Evolutionary conservation across 306 rosid genomes (phyloP), one percentile per base, ranked within the genome.

Genomic region (Cicer yamashitae): DNA sequence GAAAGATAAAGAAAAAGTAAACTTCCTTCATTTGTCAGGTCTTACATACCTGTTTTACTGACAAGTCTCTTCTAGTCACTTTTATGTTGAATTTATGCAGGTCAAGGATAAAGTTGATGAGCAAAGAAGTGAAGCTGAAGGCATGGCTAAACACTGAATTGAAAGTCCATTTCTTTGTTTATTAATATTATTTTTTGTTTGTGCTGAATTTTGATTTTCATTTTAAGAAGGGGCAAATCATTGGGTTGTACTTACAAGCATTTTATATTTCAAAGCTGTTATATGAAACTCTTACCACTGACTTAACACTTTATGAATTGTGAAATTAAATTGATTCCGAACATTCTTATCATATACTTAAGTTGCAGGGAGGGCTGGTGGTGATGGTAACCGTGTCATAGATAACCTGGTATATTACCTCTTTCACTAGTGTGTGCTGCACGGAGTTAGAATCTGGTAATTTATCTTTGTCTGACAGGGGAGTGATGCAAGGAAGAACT

Each of bases 391-490:
- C 79, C 17, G 47, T 47, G 54, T 22, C 78, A 58, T 43, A 57
- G 85, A 84, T 58, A 74, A 86, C 70, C 71, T 38, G 90, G 94
- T 87, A 84, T 37, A 45, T 14, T 67, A 63, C 76, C 84, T 50
- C 68, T 78, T 79, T 81, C 77, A 7, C 75, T 39, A 51, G 17
- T 40, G 40, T 17, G 5, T 54, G 30, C 76, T 79, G 10, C 50
- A 9, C 69, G 82, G 63, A 77, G 74, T 73, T 60, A 71, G 46
- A 67, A 81, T 68, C 46, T 54, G 71, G 62, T 57, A 15, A 77
- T 59, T 79, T 70, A 74, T 75, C 63, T 77, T 79, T 84, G 71
- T 65, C 48, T 82, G 56, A 73, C 86, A 93, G 96, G 98, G 71
- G 38, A 61, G 75, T 71, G 84, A 86, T 22, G 74, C 83, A 68